These are phyloP conservation scores for Trametes pubescens DNA, from an alignment of 1,284 basidiomycete genomes.

Conservation along the genomic window DNA sequence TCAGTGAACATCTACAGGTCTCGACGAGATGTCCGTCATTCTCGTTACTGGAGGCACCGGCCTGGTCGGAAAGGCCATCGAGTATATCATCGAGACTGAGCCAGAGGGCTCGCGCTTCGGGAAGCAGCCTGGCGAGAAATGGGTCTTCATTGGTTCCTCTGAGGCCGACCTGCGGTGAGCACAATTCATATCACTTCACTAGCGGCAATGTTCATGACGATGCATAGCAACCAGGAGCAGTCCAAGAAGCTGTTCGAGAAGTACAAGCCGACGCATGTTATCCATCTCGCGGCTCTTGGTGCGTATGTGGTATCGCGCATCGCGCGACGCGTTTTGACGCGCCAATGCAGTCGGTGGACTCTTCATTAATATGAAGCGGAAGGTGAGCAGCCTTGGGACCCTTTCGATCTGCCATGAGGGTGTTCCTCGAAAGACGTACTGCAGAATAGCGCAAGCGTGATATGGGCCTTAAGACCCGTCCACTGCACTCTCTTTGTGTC, in stretches of 20 bases:
- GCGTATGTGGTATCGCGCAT: slow-evolving; percentile 38
- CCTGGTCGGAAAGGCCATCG: slow-evolving; percentile 85
- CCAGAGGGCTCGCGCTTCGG: slow-evolving; percentile 80
- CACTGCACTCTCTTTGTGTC: too few relatives aligned
- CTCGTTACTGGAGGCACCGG: slow-evolving; percentile 89
- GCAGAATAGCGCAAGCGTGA: too few relatives aligned
- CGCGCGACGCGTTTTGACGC: slow-evolving; percentile 1
- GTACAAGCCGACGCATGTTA: slow-evolving; percentile 90
- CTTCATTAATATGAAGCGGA: slow-evolving; percentile 92
- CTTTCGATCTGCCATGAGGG: not conserved
- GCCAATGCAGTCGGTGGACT: slow-evolving; percentile 81
- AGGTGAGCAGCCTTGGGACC: slow-evolving; percentile 56
- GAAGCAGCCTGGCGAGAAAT: slow-evolving; percentile 76
- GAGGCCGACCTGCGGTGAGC: slow-evolving; percentile 81
- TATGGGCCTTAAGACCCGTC: too few relatives aligned
- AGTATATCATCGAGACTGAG: slow-evolving; percentile 81
- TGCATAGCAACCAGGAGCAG: slow-evolving; percentile 65
- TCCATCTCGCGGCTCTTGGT: slow-evolving; percentile 90
- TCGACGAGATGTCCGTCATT: slow-evolving; percentile 50
- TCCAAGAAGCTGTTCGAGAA: slow-evolving; percentile 81
- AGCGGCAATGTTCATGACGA: not conserved
- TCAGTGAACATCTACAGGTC: too few relatives aligned
- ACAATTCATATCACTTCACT: not conserved
- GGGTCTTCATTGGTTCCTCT: slow-evolving; percentile 82
- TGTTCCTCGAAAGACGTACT: too few relatives aligned